These are phyloP conservation scores for Cymodocea nodosa DNA, from an alignment of 116 monocot species.

Conservation along the genomic window DNA sequence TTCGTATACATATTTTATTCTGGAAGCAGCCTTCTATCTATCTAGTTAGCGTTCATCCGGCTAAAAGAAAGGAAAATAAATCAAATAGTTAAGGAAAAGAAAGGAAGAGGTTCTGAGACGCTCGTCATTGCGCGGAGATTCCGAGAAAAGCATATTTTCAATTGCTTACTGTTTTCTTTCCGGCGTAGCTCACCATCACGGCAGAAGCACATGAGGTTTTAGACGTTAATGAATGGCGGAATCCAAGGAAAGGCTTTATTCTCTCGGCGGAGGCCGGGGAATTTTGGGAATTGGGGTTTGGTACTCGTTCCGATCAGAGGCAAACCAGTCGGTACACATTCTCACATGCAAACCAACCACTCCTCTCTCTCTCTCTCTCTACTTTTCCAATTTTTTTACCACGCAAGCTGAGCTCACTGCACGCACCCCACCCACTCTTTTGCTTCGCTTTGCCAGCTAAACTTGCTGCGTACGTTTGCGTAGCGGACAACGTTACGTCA, in stretches of 20 bases:
- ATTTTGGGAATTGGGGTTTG: constrained; percentile 4
- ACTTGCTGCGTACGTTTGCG: background rate
- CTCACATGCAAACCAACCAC: background rate
- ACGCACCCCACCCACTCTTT: background rate
- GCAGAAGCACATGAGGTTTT: background rate
- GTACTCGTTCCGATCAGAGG: background rate
- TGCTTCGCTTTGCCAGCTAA: background rate
- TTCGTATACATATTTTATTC: too few relatives aligned
- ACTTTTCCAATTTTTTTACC: background rate
- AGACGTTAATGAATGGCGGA: constrained; percentile 5
- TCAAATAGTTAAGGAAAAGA: too few relatives aligned
- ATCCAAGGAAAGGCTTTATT: constrained; percentile 3
- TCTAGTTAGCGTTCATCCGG: too few relatives aligned
- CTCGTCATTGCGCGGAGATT: too few relatives aligned
- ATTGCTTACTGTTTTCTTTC: too few relatives aligned
- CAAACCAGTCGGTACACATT: background rate
- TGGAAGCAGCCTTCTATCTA: too few relatives aligned
- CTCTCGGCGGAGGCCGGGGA: background rate
- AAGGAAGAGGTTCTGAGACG: too few relatives aligned
- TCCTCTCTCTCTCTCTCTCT: background rate
- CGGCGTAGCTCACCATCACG: background rate
- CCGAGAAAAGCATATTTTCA: too few relatives aligned
- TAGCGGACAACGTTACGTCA: background rate
- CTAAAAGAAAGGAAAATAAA: too few relatives aligned
- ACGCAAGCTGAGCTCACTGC: background rate